Evolutionary conservation across 2,329 filamentous ascomycete species (phyloP).

Genomic region (Aspergillus tanneri): DNA sequence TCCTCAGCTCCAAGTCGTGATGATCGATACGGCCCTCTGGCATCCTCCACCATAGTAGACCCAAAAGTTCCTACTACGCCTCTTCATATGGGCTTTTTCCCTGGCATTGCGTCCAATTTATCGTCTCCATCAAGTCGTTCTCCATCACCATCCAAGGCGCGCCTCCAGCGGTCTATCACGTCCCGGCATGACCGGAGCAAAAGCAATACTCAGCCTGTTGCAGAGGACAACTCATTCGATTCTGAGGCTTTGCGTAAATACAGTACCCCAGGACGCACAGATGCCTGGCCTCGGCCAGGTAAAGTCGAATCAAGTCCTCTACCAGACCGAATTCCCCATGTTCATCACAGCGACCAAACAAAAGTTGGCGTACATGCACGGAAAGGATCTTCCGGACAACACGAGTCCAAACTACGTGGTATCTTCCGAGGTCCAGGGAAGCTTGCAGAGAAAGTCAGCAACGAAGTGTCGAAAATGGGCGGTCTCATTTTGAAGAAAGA

Average conservation of each 20-base stretch:
- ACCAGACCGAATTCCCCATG: slow-evolving; percentile 26
- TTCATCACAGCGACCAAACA: slow-evolving; percentile 24
- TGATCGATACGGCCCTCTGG: slow-evolving; percentile 32
- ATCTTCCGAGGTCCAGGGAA: slow-evolving; percentile 72
- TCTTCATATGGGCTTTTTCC: slow-evolving; percentile 48
- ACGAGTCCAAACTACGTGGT: slow-evolving; percentile 63
- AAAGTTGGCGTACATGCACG: slow-evolving; percentile 23
- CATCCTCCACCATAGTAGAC: slow-evolving; percentile 46
- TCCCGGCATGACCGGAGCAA: slow-evolving; percentile 41
- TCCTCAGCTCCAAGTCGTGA: slow-evolving; percentile 54
- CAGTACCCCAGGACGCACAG: slow-evolving; percentile 14
- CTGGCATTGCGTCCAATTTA: slow-evolving; percentile 61
- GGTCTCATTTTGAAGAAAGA: slow-evolving; percentile 63
- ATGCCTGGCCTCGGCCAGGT: slow-evolving; percentile 16
- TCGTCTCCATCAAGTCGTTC: slow-evolving; percentile 64
- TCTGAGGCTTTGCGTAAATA: slow-evolving; percentile 19
- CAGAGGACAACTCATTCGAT: slow-evolving; percentile 23
- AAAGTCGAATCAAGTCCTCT: slow-evolving; percentile 31
- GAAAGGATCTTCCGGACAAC: slow-evolving; percentile 33
- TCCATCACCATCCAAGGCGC: slow-evolving; percentile 63
- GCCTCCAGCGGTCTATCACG: slow-evolving; percentile 44
- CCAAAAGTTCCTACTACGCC: slow-evolving; percentile 47
- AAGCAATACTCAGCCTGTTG: slow-evolving; percentile 37
- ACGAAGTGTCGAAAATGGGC: slow-evolving; percentile 61
- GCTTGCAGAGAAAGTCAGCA: slow-evolving; percentile 70